These are phyloP conservation scores for Odontarrhena argentea DNA, from an alignment of 345 rosid species.

Conservation along the genomic window DNA sequence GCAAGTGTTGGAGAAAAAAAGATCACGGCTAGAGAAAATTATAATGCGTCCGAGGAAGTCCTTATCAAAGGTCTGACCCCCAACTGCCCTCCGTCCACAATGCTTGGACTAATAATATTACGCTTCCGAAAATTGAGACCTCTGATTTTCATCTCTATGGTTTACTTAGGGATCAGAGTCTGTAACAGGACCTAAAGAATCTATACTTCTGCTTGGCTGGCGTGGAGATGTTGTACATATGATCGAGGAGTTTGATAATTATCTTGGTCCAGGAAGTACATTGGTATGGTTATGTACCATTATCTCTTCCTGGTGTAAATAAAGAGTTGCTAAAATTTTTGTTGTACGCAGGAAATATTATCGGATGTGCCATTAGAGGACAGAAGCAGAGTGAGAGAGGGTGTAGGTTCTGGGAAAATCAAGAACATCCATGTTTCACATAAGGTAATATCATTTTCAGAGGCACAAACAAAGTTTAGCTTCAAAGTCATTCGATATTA, in stretches of 20 bases:
- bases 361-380: conserved; percentile 87
- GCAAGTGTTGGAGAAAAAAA: conserved; percentile 52
- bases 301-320: not conserved
- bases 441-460: conserved; percentile 51
- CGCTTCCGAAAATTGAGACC: conserved; percentile 6
- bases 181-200: conserved; percentile 75
- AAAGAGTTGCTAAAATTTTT: conserved; percentile 1
- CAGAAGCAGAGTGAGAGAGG: conserved; percentile 51
- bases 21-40: conserved; percentile 51
- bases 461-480: conserved; percentile 11
- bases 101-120: conserved; percentile 3
- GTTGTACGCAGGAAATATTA: conserved; percentile 71
- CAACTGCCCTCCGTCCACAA: not conserved
- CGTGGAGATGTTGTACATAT: conserved; percentile 84
- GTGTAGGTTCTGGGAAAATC: conserved; percentile 50
- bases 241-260: conserved; percentile 91
- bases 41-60: conserved; percentile 54
- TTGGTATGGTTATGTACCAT: conserved; percentile 54
- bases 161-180: conserved; percentile 64
- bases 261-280: conserved; percentile 93
- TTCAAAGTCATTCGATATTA: conserved; percentile 14
- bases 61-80: conserved; percentile 70
- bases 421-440: conserved; percentile 64
- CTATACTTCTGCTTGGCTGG: conserved; percentile 92
- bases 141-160: conserved; percentile 28